Evolutionary conservation across 257 asterid genomes (phyloP).

Genomic region (Prunella vulgaris): DNA sequence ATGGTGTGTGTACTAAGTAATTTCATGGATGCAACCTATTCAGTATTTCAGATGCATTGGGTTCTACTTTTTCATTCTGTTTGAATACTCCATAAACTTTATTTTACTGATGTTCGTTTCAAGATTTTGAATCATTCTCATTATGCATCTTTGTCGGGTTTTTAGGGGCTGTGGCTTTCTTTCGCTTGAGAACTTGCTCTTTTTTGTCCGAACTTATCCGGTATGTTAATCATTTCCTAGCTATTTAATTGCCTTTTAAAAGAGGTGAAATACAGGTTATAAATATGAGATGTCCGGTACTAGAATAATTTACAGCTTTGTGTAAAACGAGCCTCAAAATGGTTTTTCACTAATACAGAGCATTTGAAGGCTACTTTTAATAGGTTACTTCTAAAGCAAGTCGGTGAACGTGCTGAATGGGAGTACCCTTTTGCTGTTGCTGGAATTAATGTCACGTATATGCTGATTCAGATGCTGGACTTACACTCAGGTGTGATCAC

Average conservation of each 20-base stretch:
- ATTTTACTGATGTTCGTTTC: not conserved
- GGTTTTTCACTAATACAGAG: constrained; percentile 48
- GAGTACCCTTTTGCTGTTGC: constrained; percentile 98
- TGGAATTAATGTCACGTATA: constrained; percentile 75
- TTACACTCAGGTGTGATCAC: constrained; percentile 68
- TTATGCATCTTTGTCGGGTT: constrained; percentile 20
- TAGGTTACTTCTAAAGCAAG: constrained; percentile 77
- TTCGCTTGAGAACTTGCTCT: constrained; percentile 90
- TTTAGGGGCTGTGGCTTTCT: constrained; percentile 91
- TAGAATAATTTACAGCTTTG: not conserved
- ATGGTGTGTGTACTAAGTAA: too few species aligned
- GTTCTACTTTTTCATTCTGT: not conserved
- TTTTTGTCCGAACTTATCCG: constrained; percentile 71
- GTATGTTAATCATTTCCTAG: constrained; percentile 58
- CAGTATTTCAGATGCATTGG: not conserved
- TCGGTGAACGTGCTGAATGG: constrained; percentile 76
- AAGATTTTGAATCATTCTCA: constrained; percentile 21
- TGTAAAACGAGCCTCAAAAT: not conserved
- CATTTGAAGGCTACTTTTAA: constrained; percentile 78
- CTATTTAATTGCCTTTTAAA: too few species aligned
- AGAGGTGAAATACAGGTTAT: too few species aligned
- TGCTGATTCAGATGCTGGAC: constrained; percentile 94
- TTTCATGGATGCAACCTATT: too few species aligned
- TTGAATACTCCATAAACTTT: not conserved
- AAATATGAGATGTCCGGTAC: too few species aligned